A percentile compares a stretch with the other conserved stretches of the same genome.
phyloP scores from a whole-genome alignment of 2,329 filamentous ascomycete species.

The Pyrenophora tritici-repentis region DNA sequence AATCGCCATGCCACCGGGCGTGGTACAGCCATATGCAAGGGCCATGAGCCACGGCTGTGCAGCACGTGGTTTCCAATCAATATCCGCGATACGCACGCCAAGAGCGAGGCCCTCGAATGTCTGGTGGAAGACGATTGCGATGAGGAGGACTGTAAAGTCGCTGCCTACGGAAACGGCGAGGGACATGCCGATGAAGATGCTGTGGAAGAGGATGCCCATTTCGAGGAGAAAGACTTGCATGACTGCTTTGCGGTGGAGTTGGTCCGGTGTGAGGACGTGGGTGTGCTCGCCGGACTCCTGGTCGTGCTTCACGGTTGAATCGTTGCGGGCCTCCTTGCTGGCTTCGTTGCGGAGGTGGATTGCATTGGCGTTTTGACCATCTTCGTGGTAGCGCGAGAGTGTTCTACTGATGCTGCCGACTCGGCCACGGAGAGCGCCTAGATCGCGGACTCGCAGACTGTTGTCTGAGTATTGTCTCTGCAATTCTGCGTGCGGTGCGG shows the following conservation, averaged over 20 bases:
- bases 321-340: constrained; percentile 25
- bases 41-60: constrained; percentile 71
- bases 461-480: constrained; percentile 26
- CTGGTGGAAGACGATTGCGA: constrained; percentile 68
- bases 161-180: constrained; percentile 59
- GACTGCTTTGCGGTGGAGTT: constrained; percentile 36
- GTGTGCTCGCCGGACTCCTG: constrained; percentile 25
- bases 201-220: constrained; percentile 67
- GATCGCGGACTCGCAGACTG: constrained; percentile 32
- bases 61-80: constrained; percentile 55
- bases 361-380: constrained; percentile 48
- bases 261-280: constrained; percentile 23
- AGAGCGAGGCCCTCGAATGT: constrained; percentile 88
- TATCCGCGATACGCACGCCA: constrained; percentile 80
- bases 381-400: constrained; percentile 34
- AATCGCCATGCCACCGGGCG: constrained; percentile 82
- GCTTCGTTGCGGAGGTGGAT: constrained; percentile 55
- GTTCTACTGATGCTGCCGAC: constrained; percentile 38
- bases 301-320: constrained; percentile 30
- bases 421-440: constrained; percentile 31
- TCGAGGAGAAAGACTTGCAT: constrained; percentile 55
- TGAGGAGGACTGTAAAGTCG: constrained; percentile 63
- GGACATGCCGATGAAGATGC: constrained; percentile 66
- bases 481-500: constrained; percentile 9
- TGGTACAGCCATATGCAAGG: constrained; percentile 71